phyloP scores from a whole-genome alignment of 805 yeast species.

The Yamadazyma paraphyllophila region DNA sequence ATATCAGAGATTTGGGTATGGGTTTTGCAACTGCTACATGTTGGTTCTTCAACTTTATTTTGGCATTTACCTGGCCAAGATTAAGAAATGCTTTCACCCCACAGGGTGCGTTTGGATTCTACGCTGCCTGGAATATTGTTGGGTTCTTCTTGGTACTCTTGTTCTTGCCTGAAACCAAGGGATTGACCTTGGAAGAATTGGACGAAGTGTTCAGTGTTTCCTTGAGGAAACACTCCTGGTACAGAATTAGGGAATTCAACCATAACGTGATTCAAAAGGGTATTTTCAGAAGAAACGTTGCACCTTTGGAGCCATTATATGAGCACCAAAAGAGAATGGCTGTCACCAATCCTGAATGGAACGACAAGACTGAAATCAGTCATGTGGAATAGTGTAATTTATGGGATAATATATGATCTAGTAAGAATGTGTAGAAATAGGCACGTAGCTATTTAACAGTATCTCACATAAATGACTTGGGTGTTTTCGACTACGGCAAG shows the following conservation, averaged over 20 bases:
- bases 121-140: conserved; percentile 78
- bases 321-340: conserved; percentile 51
- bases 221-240: conserved; percentile 49
- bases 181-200: conserved; percentile 70
- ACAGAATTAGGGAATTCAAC: conserved; percentile 31
- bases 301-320: conserved; percentile 55
- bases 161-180: conserved; percentile 66
- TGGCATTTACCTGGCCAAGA: conserved; percentile 79
- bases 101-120: conserved; percentile 87
- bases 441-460: too few relatives aligned
- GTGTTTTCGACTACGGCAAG: too few relatives aligned
- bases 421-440: neutral
- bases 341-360: conserved; percentile 60
- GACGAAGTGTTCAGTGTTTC: conserved; percentile 70
- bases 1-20: conserved; percentile 78
- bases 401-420: neutral
- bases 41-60: conserved; percentile 70
- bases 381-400: conserved; percentile 43
- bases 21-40: conserved; percentile 73
- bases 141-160: conserved; percentile 70
- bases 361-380: conserved; percentile 54
- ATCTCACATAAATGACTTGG: too few relatives aligned
- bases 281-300: conserved; percentile 44
- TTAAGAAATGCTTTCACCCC: conserved; percentile 63
- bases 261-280: conserved; percentile 44